Conservation (phyloP, 352 stramenopile genomes). For the Blastocystis sp. region DNA sequence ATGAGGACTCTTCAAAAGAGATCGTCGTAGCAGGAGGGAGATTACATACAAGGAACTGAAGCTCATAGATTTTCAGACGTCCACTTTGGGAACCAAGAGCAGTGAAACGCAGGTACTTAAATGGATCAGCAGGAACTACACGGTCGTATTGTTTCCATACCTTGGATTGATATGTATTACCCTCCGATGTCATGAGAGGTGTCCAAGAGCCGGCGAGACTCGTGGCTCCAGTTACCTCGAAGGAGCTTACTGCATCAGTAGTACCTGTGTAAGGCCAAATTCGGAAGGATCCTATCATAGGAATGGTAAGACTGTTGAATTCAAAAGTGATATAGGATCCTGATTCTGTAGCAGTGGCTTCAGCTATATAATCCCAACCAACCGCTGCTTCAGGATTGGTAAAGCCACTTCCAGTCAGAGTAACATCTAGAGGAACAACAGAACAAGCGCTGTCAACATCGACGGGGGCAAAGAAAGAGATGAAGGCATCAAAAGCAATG, state of each 20-base stretch:
- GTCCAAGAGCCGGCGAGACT: neutral
- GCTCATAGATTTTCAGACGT: neutral
- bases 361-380: neutral
- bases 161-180: neutral
- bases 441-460: neutral
- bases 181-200: neutral
- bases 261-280: neutral
- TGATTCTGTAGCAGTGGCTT: neutral
- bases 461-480: neutral
- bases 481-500: neutral
- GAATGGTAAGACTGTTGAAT: neutral
- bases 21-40: neutral
- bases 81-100: neutral
- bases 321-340: neutral
- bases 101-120: neutral
- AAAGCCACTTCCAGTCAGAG: too few relatives aligned
- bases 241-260: neutral
- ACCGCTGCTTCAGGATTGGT: neutral
- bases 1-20: neutral
- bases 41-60: conserved; percentile 28
- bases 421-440: neutral
- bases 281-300: neutral
- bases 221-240: neutral
- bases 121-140: neutral
- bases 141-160: neutral